Evolutionary conservation across 495 filamentous ascomycete genomes (phyloP).

Genomic region (Neurospora sp.): DNA sequence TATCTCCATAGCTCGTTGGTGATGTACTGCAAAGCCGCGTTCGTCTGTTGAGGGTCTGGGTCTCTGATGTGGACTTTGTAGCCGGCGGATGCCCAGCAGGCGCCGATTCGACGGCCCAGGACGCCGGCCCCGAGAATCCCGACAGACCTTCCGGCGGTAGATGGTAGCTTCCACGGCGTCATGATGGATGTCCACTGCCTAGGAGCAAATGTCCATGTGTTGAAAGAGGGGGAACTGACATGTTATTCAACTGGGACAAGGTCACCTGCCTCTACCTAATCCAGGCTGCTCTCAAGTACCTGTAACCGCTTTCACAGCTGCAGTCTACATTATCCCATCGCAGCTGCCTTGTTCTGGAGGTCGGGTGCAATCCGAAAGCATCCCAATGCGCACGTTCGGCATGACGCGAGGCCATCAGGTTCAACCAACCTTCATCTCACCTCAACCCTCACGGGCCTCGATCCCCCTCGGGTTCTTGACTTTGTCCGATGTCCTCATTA

Average conservation of each 20-base stretch:
- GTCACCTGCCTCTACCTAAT: background rate
- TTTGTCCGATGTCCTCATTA: background rate
- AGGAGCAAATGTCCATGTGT: background rate
- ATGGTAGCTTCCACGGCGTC: conserved; percentile 9
- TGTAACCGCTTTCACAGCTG: background rate
- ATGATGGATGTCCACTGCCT: background rate
- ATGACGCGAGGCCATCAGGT: background rate
- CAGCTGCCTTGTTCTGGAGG: background rate
- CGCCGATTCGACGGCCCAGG: conserved; percentile 17
- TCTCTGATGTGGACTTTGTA: conserved; percentile 26
- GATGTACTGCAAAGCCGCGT: conserved; percentile 9
- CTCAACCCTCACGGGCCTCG: background rate
- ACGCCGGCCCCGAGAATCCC: conserved; percentile 17
- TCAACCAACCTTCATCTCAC: background rate
- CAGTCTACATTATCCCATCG: background rate
- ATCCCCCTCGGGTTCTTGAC: background rate
- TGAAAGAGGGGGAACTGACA: background rate
- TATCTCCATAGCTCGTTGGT: background rate
- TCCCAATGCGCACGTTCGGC: background rate
- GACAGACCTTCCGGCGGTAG: conserved; percentile 6
- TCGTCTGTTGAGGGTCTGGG: conserved; percentile 10
- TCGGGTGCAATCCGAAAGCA: background rate
- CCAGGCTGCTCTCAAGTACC: background rate
- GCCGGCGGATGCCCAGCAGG: conserved; percentile 20
- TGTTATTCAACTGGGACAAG: background rate